Evolutionary conservation across 1,139 yeast genomes (phyloP).

Genomic region (Suhomyces bribrorum): DNA sequence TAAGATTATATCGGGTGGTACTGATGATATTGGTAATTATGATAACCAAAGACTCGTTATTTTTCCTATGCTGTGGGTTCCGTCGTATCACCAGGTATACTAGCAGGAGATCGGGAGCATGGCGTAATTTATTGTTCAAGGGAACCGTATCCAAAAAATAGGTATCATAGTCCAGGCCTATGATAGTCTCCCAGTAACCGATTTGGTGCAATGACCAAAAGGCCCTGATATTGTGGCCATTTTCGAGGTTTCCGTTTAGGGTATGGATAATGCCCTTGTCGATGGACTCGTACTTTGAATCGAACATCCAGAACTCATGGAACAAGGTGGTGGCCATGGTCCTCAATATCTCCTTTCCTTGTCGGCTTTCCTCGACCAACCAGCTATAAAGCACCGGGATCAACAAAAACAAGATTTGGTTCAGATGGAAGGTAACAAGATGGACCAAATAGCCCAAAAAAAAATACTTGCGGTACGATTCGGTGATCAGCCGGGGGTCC

Average conservation of each 20-base stretch:
- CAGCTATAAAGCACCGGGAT: slow-evolving; percentile 41
- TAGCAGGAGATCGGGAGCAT: background rate
- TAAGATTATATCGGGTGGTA: slow-evolving; percentile 4
- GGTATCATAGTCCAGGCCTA: slow-evolving; percentile 18
- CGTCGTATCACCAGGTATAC: slow-evolving; percentile 18
- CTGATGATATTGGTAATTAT: slow-evolving; percentile 15
- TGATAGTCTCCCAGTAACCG: slow-evolving; percentile 36
- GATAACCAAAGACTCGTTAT: slow-evolving; percentile 26
- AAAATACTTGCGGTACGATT: slow-evolving; percentile 24
- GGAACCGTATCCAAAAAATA: slow-evolving; percentile 23
- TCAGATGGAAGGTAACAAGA: slow-evolving; percentile 37
- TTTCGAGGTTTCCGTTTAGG: slow-evolving; percentile 19
- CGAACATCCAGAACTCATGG: slow-evolving; percentile 31
- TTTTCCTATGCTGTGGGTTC: slow-evolving; percentile 26
- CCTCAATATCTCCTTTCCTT: slow-evolving; percentile 8
- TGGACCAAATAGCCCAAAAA: slow-evolving; percentile 39
- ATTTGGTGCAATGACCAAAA: slow-evolving; percentile 33
- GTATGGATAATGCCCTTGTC: slow-evolving; percentile 15
- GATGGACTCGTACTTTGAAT: slow-evolving; percentile 20
- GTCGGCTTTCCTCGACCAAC: slow-evolving; percentile 29
- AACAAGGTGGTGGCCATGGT: slow-evolving; percentile 22
- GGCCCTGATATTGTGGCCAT: slow-evolving; percentile 13
- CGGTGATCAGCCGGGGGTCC: slow-evolving; percentile 29
- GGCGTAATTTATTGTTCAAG: slow-evolving; percentile 15
- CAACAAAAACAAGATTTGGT: slow-evolving; percentile 29